These are phyloP conservation scores for Moricandia moricandioides DNA, from an alignment of 345 rosid genomes.

Conservation along the genomic window DNA sequence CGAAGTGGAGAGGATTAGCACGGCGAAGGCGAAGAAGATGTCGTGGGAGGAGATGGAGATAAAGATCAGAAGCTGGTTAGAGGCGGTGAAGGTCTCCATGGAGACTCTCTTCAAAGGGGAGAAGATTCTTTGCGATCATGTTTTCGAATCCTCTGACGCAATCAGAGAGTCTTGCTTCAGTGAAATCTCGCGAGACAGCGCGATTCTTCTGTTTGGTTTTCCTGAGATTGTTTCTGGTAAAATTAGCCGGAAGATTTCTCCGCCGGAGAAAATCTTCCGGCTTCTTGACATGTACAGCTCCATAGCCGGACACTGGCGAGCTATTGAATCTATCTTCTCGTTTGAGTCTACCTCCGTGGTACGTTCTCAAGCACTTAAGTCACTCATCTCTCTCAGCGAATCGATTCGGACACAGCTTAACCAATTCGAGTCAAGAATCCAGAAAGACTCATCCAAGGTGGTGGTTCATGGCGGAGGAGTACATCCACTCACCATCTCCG, in stretches of 20 bases:
- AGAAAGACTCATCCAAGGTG: slow-evolving; percentile 53
- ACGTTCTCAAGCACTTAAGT: slow-evolving; percentile 49
- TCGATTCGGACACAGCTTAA: slow-evolving; percentile 40
- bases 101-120: slow-evolving; percentile 63
- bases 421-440: slow-evolving; percentile 50
- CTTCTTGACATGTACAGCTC: slow-evolving; percentile 58
- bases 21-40: slow-evolving; percentile 53
- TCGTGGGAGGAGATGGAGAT: slow-evolving; percentile 60
- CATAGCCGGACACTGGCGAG: slow-evolving; percentile 56
- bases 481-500: slow-evolving; percentile 50
- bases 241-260: slow-evolving; percentile 34
- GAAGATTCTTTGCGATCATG: slow-evolving; percentile 67
- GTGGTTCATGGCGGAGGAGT: slow-evolving; percentile 50
- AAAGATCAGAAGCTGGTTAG: slow-evolving; percentile 64
- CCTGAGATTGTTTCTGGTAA: slow-evolving; percentile 50
- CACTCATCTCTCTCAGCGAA: slow-evolving; percentile 52
- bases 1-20: slow-evolving; percentile 49
- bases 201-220: slow-evolving; percentile 51
- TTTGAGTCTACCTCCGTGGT: slow-evolving; percentile 49
- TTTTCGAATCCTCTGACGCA: slow-evolving; percentile 53
- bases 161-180: slow-evolving; percentile 63
- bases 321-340: slow-evolving; percentile 58
- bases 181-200: slow-evolving; percentile 63
- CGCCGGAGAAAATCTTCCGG: slow-evolving; percentile 56
- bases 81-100: slow-evolving; percentile 53